These are phyloP conservation scores for Wallacemonas sp. DNA, from an alignment of 208 protist genomes.

Conservation along the genomic window DNA sequence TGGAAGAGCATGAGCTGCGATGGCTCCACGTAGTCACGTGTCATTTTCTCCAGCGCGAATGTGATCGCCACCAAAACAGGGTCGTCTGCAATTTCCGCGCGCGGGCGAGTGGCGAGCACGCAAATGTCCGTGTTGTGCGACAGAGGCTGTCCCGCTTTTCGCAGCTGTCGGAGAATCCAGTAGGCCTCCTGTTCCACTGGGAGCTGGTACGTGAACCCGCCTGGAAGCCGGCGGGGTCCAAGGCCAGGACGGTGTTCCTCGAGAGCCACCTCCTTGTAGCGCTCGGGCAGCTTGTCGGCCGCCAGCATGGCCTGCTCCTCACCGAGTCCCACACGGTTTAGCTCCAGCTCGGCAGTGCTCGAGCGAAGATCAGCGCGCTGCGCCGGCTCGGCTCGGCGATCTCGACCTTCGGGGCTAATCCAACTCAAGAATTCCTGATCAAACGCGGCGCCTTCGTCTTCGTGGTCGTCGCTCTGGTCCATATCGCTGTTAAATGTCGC, in stretches of 20 bases:
- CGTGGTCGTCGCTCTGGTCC: constrained; percentile 32
- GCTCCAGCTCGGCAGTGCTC: constrained; percentile 45
- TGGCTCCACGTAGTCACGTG: constrained; percentile 65
- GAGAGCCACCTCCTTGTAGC: constrained; percentile 42
- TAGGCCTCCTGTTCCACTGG: constrained; percentile 66
- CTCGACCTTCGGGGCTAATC: constrained; percentile 50
- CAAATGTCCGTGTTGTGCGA: constrained; percentile 77
- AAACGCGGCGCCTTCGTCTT: constrained; percentile 7
- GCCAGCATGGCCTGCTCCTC: constrained; percentile 33
- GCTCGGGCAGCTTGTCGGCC: constrained; percentile 59
- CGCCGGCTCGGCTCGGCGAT: not conserved
- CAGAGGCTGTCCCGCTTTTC: constrained; percentile 66
- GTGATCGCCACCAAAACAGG: constrained; percentile 63
- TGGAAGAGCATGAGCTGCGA: constrained; percentile 83
- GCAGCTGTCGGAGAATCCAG: constrained; percentile 81
- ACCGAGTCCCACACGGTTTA: constrained; percentile 63
- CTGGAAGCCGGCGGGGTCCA: constrained; percentile 38
- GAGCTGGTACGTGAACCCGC: constrained; percentile 54
- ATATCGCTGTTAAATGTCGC: constrained; percentile 23
- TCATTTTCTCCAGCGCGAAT: constrained; percentile 77
- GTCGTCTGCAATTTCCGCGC: constrained; percentile 53
- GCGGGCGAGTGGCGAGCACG: constrained; percentile 45
- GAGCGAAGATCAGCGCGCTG: not conserved
- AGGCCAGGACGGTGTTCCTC: constrained; percentile 36
- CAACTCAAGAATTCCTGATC: constrained; percentile 70